phyloP scores from a whole-genome alignment of 2,329 filamentous ascomycete genomes.

The Claviceps cyperi region DNA sequence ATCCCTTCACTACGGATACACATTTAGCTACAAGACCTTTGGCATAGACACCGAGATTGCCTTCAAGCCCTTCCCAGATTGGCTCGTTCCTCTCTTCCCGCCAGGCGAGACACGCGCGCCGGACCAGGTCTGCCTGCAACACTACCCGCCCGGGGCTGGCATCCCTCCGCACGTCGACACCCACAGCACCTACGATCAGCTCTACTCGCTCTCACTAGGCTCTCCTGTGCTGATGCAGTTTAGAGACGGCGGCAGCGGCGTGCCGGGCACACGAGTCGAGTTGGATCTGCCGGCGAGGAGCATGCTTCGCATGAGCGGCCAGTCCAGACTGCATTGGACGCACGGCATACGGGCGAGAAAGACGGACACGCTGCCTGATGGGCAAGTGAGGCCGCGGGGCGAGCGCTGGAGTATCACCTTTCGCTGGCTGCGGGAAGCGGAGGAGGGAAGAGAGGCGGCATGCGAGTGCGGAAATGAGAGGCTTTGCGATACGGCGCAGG shows the following conservation, averaged over 20 bases:
- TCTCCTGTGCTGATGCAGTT: constrained; percentile 31
- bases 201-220: constrained; percentile 30
- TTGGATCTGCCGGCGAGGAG: constrained; percentile 33
- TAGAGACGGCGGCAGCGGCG: constrained; percentile 15
- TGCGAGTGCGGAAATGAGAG: constrained; percentile 36
- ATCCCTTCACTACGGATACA: constrained; percentile 35
- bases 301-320: constrained; percentile 36
- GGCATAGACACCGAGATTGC: constrained; percentile 30
- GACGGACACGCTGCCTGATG: constrained; percentile 32
- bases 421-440: constrained; percentile 29
- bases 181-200: constrained; percentile 29
- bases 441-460: constrained; percentile 17
- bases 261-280: constrained; percentile 19
- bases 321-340: constrained; percentile 38
- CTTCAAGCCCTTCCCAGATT: constrained; percentile 35
- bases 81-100: constrained; percentile 34
- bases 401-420: constrained; percentile 42
- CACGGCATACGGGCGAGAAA: constrained; percentile 40
- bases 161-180: constrained; percentile 49
- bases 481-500: constrained; percentile 37
- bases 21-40: constrained; percentile 45
- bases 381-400: constrained; percentile 24
- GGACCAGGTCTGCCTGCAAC: constrained; percentile 45
- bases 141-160: constrained; percentile 43
- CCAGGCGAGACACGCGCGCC: constrained; percentile 27